Evolutionary conservation across 73 alveolate species (phyloP).

Genomic region (Paramecium tetraurelia): DNA sequence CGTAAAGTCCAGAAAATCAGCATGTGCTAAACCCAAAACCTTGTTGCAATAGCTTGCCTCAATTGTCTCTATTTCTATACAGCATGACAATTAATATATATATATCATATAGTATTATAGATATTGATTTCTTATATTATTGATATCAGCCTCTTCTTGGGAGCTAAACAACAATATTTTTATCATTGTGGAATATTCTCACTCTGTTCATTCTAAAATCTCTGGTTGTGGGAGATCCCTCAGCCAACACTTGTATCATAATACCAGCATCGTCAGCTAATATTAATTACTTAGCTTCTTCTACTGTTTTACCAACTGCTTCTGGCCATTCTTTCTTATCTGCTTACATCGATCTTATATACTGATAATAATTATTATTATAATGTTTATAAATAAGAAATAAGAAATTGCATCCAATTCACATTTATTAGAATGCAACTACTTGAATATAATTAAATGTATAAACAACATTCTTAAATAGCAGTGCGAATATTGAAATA

Average conservation of each 20-base stretch:
- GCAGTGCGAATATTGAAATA: background rate
- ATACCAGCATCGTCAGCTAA: background rate
- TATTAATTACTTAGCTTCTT: background rate
- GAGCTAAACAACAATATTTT: background rate
- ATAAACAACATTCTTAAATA: background rate
- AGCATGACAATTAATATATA: constrained; percentile 34
- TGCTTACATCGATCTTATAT: background rate
- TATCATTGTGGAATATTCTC: background rate
- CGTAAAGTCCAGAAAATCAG: constrained; percentile 55
- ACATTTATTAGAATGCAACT: background rate
- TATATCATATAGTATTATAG: background rate
- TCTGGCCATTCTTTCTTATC: background rate
- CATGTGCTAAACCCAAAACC: constrained; percentile 25
- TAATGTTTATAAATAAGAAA: background rate
- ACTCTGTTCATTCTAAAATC: background rate
- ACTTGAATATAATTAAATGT: background rate
- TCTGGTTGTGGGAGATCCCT: background rate
- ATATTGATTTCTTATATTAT: background rate
- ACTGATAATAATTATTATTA: background rate
- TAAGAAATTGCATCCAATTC: background rate
- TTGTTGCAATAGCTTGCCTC: constrained; percentile 55
- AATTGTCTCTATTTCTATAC: constrained; percentile 59
- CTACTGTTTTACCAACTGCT: background rate
- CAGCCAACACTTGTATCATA: background rate
- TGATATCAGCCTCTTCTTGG: background rate